Base-by-base conservation (phyloP, 2,329 filamentous ascomycete genomes). In the Alternaria alternata region DNA sequence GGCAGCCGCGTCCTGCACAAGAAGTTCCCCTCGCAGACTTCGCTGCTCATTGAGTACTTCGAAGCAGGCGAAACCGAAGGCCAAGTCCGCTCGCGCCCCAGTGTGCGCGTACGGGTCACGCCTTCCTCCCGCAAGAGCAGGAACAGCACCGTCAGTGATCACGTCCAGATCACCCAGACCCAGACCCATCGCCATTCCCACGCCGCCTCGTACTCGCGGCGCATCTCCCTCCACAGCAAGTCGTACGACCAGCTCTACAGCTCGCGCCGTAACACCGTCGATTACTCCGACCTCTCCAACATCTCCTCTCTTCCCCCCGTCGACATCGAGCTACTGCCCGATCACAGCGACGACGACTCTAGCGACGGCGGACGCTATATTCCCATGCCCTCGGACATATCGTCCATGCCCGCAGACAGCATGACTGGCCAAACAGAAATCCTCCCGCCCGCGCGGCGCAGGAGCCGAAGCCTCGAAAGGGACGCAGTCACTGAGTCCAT, bases 11-110 rank as follows among this genome's bases (percentile, higher is more conserved):
- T 43, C 44, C 47, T 85, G 81, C 66, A 78, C 78, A 80, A 86
- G 59, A 83, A 83, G 79, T 84, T 79, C 76, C 79, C 82, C 74
- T 96, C 92, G 46, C 93, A 96, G 81, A 96, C 94, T 38, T 96
- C 92, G 57, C 85, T 97, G 67, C 84, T 97, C 71, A 97, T 97
- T 73, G 94, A 97, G 81, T 97, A 96, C 80, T 97, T 96, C 74
- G 94, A 97, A 81, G 91, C 89, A 68, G 88, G 89, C 64, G 94
- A 92, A 78, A 81, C 86, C 57, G 84, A 84, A 70, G 83, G 80
- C 72, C 84, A 81, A 72, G 81, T 83, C 34, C 86, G 88, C 69
- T 89, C 91, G 70, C 89, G 91, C 69, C 93, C 94, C 12, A 96
- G 93, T 76, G 92, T 97, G 54, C 83, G 90, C 69, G 90, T 92